Base-by-base conservation (phyloP, 1,284 basidiomycete genomes). In the Puccinia polysora region DNA sequence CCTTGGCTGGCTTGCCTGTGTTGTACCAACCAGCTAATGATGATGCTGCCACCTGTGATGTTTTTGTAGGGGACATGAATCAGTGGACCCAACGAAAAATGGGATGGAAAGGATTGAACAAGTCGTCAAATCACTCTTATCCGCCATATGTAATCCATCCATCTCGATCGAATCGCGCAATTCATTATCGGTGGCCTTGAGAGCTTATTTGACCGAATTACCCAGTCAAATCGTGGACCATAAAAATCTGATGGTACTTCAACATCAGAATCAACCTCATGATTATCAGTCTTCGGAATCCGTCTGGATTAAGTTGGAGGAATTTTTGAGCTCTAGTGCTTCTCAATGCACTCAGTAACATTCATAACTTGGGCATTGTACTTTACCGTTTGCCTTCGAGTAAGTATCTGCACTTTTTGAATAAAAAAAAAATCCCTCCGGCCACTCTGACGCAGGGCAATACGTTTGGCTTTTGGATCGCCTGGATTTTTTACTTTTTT, bases 91-190 rank as follows among this genome's bases (percentile, higher is more conserved):
- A 4, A 49, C 25, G 25, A 63, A 63, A 43, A 49, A 47, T 18
- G 60, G 32, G 25, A 63, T 63, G 2, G 18, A 30, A 6, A n/a
- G 45, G 43, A 63, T 63, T 28, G 60, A 63, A 25, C 60, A 63
- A 49, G 45, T 63, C 7, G 47, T 63, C 43, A n/a, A 49, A 28
- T 43, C 43, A 6, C 25, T 63, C 6, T 43, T 63, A 6, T 14
- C 40, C 15, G 60, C n/a, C 15, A 63, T 63, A n/a, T 2, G n/a
- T 0, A 63, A 63, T 15, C 4, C 43, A 25, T 47, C 60, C 15
- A 63, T 63, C n/a, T 20, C 25, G 12, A 10, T 47, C 4, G 60
- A 63, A 25, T 63, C 25, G 2, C 40, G 60, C 5, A 47, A 63
- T 43, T 63, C 60, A 14, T 49, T 63, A 38, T 28, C 40, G 28